Evolutionary conservation across 2,329 filamentous ascomycete genomes (phyloP), one percentile per base, ranked within the genome.

Genomic region (Capronia epimyces): DNA sequence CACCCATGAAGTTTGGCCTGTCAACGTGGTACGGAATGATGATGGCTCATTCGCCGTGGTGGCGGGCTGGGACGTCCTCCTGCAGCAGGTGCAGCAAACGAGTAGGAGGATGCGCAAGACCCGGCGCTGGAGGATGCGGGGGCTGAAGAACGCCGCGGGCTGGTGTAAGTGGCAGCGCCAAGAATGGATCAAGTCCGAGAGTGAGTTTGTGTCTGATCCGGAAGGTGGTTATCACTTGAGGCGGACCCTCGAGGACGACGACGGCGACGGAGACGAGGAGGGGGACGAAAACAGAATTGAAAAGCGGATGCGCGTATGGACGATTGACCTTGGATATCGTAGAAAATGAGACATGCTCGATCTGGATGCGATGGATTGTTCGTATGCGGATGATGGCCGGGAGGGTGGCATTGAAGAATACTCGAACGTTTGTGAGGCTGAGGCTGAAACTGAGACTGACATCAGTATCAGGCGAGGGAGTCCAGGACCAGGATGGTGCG

Each of bases 21-120:
- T 15, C 18, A 20, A 6, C 34, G 34, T 15, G 3, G 15, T 37
- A 13, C 34, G 34, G 15, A 20, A 39, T 13, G n/a, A 12, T 13
- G 37, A 50, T n/a, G 20, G 36, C 16, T 43, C 21, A 8, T 42
- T 34, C 25, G 41, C 39, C 13, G 13, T 16, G 10, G 16, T 9
- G n/a, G n/a, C 34, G 5, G 25, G 20, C 27, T 53, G 54, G 54
- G 50, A 57, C 13, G 15, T 39, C 22, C 31, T 57, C 29, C 41
- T 57, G 21, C 13, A 21, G 15, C 25, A 49, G 13, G 40, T 53
- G 39, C 42, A 12, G 40, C 18, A 8, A 8, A n/a, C 40, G 31
- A 48, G 43, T 22, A 36, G 31, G 27, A 9, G 32, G 7, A 57
- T 51, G 54, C 50, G 43, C 15, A 10, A 31, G 12, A 31, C 15